Percentiles rank a stretch among this genome's conserved stretches.
Evolutionary conservation across 768 basidiomycete species (phyloP).

Genomic region (Boletellus ananas): DNA sequence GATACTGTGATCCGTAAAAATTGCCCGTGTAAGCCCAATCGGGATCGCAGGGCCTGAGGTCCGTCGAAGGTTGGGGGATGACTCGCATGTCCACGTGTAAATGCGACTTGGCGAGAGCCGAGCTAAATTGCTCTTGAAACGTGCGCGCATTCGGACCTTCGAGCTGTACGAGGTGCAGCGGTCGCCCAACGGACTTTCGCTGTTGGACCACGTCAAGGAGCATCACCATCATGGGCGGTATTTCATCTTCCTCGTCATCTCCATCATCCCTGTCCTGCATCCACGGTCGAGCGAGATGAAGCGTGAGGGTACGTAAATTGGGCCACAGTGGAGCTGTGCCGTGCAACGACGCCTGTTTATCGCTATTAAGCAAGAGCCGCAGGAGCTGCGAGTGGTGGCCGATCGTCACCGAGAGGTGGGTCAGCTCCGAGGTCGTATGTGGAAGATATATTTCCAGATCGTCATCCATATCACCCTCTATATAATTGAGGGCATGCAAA

Average conservation of each 20-base stretch:
- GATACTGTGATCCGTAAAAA: conserved; percentile 32
- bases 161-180: conserved; percentile 24
- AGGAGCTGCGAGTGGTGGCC: conserved; percentile 30
- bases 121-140: conserved; percentile 27
- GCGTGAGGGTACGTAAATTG: conserved; percentile 28
- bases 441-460: conserved; percentile 35
- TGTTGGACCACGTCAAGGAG: conserved; percentile 32
- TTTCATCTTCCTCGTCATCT: conserved; percentile 32
- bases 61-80: conserved; percentile 13
- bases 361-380: conserved; percentile 32
- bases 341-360: conserved; percentile 32
- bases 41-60: conserved; percentile 17
- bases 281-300: conserved; percentile 29
- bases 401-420: conserved; percentile 33
- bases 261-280: conserved; percentile 28
- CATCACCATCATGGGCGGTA: conserved; percentile 28
- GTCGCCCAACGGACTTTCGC: conserved; percentile 27
- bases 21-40: conserved; percentile 28
- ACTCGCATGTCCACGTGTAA: conserved; percentile 25
- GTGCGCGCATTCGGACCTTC: conserved; percentile 21
- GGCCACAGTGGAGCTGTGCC: conserved; percentile 31
- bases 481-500: conserved; percentile 30
- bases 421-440: conserved; percentile 32
- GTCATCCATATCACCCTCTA: conserved; percentile 34
- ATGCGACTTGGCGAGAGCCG: conserved; percentile 25